These are phyloP conservation scores for Astrothelium macrocarpum DNA, from an alignment of 495 filamentous ascomycete genomes.

Conservation along the genomic window DNA sequence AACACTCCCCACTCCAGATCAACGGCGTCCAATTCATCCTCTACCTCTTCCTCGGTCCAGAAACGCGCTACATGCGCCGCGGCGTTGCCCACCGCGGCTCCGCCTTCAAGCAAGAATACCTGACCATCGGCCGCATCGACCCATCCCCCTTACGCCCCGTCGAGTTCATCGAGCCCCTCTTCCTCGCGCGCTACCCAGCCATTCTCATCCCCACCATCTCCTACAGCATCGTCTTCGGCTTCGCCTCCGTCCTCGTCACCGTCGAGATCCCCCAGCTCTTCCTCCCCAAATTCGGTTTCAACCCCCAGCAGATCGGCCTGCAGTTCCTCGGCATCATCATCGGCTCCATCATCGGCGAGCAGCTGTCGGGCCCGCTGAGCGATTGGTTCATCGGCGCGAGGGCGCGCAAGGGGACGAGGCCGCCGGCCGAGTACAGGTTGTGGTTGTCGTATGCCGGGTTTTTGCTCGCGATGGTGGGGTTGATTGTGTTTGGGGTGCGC, in stretches of 20 bases:
- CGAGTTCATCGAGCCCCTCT: constrained; percentile 43
- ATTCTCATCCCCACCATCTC: constrained; percentile 42
- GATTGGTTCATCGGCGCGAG: constrained; percentile 42
- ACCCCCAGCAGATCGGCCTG: constrained; percentile 44
- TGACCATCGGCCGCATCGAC: constrained; percentile 40
- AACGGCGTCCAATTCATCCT: constrained; percentile 45
- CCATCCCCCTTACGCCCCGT: constrained; percentile 36
- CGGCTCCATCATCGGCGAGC: constrained; percentile 46
- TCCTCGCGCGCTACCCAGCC: constrained; percentile 32
- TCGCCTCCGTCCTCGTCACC: constrained; percentile 38
- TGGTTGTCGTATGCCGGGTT: constrained; percentile 47
- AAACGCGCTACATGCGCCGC: constrained; percentile 41
- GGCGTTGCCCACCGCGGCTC: constrained; percentile 22
- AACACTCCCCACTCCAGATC: constrained; percentile 29
- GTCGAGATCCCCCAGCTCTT: constrained; percentile 46
- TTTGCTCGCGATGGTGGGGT: constrained; percentile 38
- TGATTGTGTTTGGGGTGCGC: constrained; percentile 43
- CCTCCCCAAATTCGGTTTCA: constrained; percentile 41
- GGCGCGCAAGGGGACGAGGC: constrained; percentile 16
- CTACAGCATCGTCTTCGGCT: constrained; percentile 46
- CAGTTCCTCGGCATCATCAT: constrained; percentile 46
- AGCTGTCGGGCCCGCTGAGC: constrained; percentile 40
- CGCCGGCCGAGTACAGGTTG: constrained; percentile 39
- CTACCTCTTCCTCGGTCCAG: constrained; percentile 47
- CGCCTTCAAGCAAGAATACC: constrained; percentile 33